These are phyloP conservation scores for Endocarpon pusillum DNA, from an alignment of 495 filamentous ascomycete genomes.

Conservation along the genomic window DNA sequence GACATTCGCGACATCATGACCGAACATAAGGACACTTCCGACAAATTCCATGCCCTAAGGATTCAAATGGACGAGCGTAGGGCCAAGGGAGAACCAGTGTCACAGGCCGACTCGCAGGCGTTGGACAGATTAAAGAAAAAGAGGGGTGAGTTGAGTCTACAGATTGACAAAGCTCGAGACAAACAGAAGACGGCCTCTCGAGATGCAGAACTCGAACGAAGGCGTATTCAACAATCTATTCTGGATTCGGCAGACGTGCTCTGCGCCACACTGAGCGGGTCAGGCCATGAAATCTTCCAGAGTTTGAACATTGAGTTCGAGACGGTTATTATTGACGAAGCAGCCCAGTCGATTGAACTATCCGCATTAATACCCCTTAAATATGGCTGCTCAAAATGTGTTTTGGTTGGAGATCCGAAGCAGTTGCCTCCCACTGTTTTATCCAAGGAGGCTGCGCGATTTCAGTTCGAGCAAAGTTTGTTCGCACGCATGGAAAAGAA, in stretches of 20 bases:
- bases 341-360: slow-evolving; percentile 92
- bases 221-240: slow-evolving; percentile 75
- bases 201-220: slow-evolving; percentile 69
- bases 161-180: slow-evolving; percentile 74
- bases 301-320: slow-evolving; percentile 90
- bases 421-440: slow-evolving; percentile 92
- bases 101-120: slow-evolving; percentile 52
- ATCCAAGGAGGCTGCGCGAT: slow-evolving; percentile 78
- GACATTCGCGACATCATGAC: slow-evolving; percentile 65
- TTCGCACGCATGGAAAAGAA: slow-evolving; percentile 97
- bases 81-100: slow-evolving; percentile 38
- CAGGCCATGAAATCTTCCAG: slow-evolving; percentile 96
- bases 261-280: slow-evolving; percentile 87
- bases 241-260: slow-evolving; percentile 81
- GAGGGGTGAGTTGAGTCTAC: slow-evolving; percentile 53
- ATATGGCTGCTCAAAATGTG: slow-evolving; percentile 92
- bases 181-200: slow-evolving; percentile 58
- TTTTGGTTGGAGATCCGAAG: slow-evolving; percentile 94
- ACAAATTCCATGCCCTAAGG: slow-evolving; percentile 46
- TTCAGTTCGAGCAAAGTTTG: slow-evolving; percentile 92
- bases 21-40: slow-evolving; percentile 63
- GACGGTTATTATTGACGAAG: slow-evolving; percentile 96
- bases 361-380: slow-evolving; percentile 93
- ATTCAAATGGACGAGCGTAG: slow-evolving; percentile 53
- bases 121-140: slow-evolving; percentile 61